Evolutionary conservation across 306 rosid genomes (phyloP).

Genomic region (Fragaria iinumae): DNA sequence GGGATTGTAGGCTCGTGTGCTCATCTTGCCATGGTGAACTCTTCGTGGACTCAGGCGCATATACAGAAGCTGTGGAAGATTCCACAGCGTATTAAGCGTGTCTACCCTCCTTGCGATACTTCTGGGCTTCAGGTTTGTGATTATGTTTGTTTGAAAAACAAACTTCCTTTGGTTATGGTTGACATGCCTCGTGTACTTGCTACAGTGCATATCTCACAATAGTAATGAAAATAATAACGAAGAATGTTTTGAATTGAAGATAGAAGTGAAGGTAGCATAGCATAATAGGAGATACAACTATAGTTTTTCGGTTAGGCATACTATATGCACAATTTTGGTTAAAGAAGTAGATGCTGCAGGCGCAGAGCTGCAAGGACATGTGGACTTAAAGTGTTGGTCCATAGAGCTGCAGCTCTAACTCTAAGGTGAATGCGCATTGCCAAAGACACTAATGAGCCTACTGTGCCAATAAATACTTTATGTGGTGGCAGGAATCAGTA

Average conservation of each 20-base stretch:
- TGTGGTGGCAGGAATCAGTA: too few species aligned
- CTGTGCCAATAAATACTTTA: too few species aligned
- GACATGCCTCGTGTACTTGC: background rate
- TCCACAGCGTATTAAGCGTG: conserved; percentile 66
- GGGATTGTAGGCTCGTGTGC: conserved; percentile 80
- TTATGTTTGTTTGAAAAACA: background rate
- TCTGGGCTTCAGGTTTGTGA: conserved; percentile 79
- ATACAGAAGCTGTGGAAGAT: conserved; percentile 79
- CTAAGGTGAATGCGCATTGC: too few species aligned
- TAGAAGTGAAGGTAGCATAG: background rate
- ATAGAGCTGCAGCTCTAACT: background rate
- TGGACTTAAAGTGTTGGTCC: background rate
- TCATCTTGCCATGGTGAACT: conserved; percentile 95
- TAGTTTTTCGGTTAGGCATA: background rate
- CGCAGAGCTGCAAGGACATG: background rate
- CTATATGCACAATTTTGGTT: background rate
- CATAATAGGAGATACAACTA: background rate
- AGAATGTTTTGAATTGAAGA: background rate
- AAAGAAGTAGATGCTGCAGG: background rate
- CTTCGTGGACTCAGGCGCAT: conserved; percentile 91
- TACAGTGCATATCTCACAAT: background rate
- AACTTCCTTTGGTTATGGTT: background rate
- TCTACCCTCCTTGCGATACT: conserved; percentile 95
- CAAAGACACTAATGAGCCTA: too few species aligned
- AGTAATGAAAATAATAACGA: too few species aligned